phyloP scores from a whole-genome alignment of 2,329 filamentous ascomycete species.

The Dactylellina haptotyla region DNA sequence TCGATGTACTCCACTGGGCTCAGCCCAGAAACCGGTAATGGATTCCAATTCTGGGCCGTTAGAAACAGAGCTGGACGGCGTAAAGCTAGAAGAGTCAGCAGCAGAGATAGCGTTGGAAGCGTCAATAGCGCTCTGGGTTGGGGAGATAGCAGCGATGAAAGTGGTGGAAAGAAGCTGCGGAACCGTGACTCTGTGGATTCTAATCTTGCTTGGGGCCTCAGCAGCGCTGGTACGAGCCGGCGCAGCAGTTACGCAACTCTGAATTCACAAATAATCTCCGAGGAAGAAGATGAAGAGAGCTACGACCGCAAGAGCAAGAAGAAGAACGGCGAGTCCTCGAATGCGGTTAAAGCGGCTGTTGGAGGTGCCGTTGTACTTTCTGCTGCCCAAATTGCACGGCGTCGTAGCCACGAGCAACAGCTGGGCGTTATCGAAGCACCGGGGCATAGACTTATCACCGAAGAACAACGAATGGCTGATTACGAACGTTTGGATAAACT shows the following conservation, averaged over 20 bases:
- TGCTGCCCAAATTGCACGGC: conserved; percentile 27
- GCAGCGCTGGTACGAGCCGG: conserved; percentile 35
- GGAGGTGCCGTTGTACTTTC: conserved; percentile 8
- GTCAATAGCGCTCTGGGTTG: conserved; percentile 46
- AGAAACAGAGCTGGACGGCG: conserved; percentile 33
- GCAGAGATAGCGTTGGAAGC: conserved; percentile 49
- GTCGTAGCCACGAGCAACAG: conserved; percentile 22
- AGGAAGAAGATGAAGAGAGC: conserved; percentile 36
- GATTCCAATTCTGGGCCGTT: conserved; percentile 43
- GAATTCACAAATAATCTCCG: conserved; percentile 21
- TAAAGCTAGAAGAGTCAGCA: conserved; percentile 41
- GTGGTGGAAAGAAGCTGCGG: conserved; percentile 18
- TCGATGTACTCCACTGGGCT: conserved; percentile 43
- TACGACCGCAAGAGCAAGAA: conserved; percentile 2
- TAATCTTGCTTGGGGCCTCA: conserved; percentile 44
- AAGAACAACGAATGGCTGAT: conserved; percentile 49
- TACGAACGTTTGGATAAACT: conserved; percentile 45
- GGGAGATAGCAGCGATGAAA: conserved; percentile 41
- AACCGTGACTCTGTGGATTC: conserved; percentile 43
- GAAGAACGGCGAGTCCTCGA: conserved; percentile 10
- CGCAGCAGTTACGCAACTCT: conserved; percentile 42
- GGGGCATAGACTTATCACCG: conserved; percentile 34
- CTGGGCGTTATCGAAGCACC: conserved; percentile 34
- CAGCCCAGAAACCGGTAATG: conserved; percentile 35
- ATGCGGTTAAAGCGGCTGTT: conserved; percentile 13